Percentiles rank a stretch among this genome's conserved stretches.
phyloP scores from a whole-genome alignment of 345 rosid genomes.

The Brassica rapa region DNA sequence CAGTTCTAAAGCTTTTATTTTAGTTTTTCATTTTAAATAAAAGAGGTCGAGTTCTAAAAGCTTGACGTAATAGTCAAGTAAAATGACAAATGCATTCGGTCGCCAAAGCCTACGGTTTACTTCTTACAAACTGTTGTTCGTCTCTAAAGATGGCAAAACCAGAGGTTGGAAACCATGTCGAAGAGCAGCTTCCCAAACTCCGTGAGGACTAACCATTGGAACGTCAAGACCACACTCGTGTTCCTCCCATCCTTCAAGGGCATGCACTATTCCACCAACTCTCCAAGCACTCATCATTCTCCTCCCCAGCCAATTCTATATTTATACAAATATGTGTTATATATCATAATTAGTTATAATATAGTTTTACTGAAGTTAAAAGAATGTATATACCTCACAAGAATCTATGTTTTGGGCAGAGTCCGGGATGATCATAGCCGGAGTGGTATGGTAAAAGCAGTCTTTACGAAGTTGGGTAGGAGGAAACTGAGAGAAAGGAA shows the following conservation, averaged over 20 bases:
- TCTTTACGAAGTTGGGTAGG: slow-evolving; percentile 47
- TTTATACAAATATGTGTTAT: not conserved
- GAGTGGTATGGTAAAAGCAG: slow-evolving; percentile 61
- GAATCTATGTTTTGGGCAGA: slow-evolving; percentile 66
- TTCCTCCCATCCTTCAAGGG: slow-evolving; percentile 61
- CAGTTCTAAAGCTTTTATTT: no score
- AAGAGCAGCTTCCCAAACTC: slow-evolving; percentile 64
- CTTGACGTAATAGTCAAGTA: not conserved
- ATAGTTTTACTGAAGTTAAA: no score
- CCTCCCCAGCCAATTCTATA: not conserved
- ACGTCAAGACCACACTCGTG: slow-evolving; percentile 55
- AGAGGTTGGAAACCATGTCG: slow-evolving; percentile 61
- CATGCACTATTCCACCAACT: slow-evolving; percentile 66
- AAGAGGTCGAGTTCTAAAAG: not conserved
- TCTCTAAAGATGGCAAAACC: slow-evolving; percentile 21
- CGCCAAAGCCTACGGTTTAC: not conserved
- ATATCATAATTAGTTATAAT: not conserved
- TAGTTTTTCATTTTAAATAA: not conserved
- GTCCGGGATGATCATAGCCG: slow-evolving; percentile 58
- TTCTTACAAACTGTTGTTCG: not conserved
- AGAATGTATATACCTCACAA: slow-evolving; percentile 54
- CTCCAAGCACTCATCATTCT: slow-evolving; percentile 69
- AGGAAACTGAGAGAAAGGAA: slow-evolving; percentile 73
- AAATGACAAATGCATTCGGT: not conserved
- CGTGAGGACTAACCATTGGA: slow-evolving; percentile 35